A percentile compares a stretch with the other conserved stretches of the same genome.
phyloP scores from a whole-genome alignment of 805 yeast species.

The Schwanniomyces sp. region DNA sequence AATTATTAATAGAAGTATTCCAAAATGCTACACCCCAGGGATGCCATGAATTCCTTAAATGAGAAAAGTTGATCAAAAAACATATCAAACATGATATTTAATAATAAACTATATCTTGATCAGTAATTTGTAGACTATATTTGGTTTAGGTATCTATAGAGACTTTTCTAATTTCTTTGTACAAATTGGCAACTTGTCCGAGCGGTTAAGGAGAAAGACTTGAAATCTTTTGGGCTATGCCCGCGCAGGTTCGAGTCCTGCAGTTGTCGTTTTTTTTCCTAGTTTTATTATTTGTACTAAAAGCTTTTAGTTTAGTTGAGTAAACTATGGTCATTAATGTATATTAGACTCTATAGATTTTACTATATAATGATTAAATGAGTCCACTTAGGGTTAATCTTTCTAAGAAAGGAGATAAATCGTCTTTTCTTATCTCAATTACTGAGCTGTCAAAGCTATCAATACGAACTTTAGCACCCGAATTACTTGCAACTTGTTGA shows the following conservation, averaged over 20 bases:
- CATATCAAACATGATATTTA: too few species aligned
- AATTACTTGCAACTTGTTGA: constrained; percentile 78
- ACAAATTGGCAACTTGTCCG: constrained; percentile 42
- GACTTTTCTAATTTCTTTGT: too few species aligned
- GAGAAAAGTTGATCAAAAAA: background rate
- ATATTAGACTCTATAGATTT: background rate
- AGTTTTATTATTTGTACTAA: background rate
- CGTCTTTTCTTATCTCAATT: constrained; percentile 86
- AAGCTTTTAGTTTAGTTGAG: background rate
- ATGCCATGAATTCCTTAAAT: too few species aligned
- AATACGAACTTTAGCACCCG: constrained; percentile 86
- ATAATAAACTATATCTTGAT: too few species aligned
- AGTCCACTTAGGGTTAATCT: constrained; percentile 72
- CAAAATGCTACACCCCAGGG: too few species aligned
- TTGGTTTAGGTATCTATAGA: too few species aligned
- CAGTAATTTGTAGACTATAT: too few species aligned
- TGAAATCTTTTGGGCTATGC: constrained; percentile 50
- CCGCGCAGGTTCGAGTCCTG: constrained; percentile 53
- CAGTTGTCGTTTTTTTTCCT: constrained; percentile 38
- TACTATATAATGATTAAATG: constrained; percentile 14
- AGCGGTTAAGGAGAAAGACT: constrained; percentile 50
- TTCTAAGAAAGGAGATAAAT: constrained; percentile 83
- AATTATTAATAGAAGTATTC: background rate
- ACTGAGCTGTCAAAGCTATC: constrained; percentile 95
- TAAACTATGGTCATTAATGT: background rate